phyloP scores from a whole-genome alignment of 2,329 filamentous ascomycete genomes.

The Fusarium sp. region DNA sequence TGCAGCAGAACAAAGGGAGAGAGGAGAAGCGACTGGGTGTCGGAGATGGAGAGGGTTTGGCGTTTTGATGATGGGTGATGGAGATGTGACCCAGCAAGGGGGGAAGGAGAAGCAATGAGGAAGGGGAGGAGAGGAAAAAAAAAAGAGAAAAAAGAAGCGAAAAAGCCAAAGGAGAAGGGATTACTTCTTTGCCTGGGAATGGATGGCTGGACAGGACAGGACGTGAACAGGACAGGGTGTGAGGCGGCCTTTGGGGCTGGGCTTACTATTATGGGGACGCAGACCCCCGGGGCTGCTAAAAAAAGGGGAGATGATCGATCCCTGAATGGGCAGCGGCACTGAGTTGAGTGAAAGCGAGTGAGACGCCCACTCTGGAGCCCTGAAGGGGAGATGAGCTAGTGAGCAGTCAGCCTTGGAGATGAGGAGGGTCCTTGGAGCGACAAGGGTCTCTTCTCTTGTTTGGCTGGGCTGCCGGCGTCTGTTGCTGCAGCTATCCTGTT shows the following conservation, averaged over 20 bases:
- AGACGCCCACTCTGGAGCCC: not conserved
- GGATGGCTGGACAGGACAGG: slow-evolving; percentile 3
- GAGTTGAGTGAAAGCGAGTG: not conserved
- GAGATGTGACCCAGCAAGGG: slow-evolving; percentile 1
- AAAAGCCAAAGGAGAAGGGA: slow-evolving; percentile 30
- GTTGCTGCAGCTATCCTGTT: not conserved
- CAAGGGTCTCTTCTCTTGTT: not conserved
- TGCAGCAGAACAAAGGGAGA: slow-evolving; percentile 3
- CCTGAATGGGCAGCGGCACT: not conserved
- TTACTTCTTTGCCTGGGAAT: slow-evolving; percentile 17
- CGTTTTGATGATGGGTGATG: slow-evolving; percentile 18
- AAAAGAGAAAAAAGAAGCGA: slow-evolving; percentile 9
- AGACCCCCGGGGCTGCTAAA: not conserved
- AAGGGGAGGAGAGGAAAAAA: slow-evolving; percentile 20
- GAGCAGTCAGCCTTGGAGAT: not conserved
- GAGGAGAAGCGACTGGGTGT: not conserved
- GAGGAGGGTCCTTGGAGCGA: not conserved
- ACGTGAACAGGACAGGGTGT: slow-evolving; percentile 20
- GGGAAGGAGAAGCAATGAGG: slow-evolving; percentile 9
- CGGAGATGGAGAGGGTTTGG: slow-evolving; percentile 4
- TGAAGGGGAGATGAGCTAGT: not conserved
- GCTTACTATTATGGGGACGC: slow-evolving; percentile 26
- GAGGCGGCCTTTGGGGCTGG: slow-evolving; percentile 36
- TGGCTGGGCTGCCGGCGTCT: too few species aligned
- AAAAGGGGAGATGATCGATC: slow-evolving; percentile 14